These are phyloP conservation scores for Cryptococcus maquisensis DNA, from an alignment of 1,284 basidiomycete species.

Conservation along the genomic window DNA sequence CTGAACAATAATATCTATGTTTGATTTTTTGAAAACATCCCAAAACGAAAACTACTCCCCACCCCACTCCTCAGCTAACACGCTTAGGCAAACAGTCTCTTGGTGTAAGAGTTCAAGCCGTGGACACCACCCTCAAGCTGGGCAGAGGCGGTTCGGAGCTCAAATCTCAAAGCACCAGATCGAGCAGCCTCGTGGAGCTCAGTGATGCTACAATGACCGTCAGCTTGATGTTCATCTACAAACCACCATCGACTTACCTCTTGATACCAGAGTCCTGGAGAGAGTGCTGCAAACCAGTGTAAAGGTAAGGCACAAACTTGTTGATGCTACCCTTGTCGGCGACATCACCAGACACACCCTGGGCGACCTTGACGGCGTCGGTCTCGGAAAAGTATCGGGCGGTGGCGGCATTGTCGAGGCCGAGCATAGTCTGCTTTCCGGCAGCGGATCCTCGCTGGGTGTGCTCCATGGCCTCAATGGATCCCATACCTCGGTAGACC, in stretches of 20 bases:
- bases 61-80: too few relatives aligned
- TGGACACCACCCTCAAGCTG: conserved; percentile 96
- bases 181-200: conserved; percentile 61
- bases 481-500: conserved; percentile 98
- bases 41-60: neutral
- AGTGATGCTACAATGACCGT: conserved; percentile 32
- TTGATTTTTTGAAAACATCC: too few relatives aligned
- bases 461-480: conserved; percentile 92
- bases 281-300: conserved; percentile 90
- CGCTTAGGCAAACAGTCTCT: conserved; percentile 57
- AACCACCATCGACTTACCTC: conserved; percentile 51
- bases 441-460: conserved; percentile 53
- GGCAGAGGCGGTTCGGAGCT: conserved; percentile 89
- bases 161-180: conserved; percentile 74
- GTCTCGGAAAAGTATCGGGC: conserved; percentile 96
- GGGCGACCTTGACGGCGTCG: conserved; percentile 92
- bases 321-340: conserved; percentile 94
- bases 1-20: too few relatives aligned
- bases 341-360: conserved; percentile 94
- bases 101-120: conserved; percentile 71
- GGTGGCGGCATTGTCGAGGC: conserved; percentile 89
- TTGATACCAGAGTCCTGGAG: conserved; percentile 88
- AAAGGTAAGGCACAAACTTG: conserved; percentile 87
- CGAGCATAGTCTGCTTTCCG: conserved; percentile 53
- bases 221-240: conserved; percentile 1